Conservation (phyloP, 148 eudicot species). For the Polygonum maritimum region DNA sequence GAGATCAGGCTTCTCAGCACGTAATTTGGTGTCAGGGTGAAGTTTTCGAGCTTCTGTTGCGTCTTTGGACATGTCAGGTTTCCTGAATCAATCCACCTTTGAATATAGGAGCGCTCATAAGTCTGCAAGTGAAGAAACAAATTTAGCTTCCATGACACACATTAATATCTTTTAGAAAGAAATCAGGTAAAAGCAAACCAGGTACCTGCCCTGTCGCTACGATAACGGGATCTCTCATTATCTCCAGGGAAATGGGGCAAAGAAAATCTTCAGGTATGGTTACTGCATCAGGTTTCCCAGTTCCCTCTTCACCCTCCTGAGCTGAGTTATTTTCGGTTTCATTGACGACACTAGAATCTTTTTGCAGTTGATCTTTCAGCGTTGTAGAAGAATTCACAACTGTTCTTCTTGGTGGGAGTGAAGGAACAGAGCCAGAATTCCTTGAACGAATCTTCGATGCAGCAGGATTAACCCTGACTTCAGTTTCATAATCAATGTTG, state of each 20-base stretch:
- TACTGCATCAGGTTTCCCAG: conserved; percentile 40
- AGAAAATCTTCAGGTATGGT: conserved; percentile 73
- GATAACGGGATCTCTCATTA: conserved; percentile 94
- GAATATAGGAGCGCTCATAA: conserved; percentile 86
- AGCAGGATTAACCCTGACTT: conserved; percentile 23
- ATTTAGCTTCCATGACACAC: not conserved
- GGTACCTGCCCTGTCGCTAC: conserved; percentile 90
- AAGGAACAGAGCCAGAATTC: conserved; percentile 15
- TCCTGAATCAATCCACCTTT: conserved; percentile 92
- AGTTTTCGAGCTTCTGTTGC: conserved; percentile 67
- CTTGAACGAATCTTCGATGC: conserved; percentile 22
- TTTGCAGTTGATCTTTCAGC: conserved; percentile 15
- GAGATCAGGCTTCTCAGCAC: conserved; percentile 64
- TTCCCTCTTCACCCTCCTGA: conserved; percentile 28
- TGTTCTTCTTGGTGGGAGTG: conserved; percentile 15
- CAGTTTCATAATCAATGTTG: conserved; percentile 53
- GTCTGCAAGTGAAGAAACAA: conserved; percentile 40
- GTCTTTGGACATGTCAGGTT: conserved; percentile 89
- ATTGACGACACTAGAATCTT: conserved; percentile 13
- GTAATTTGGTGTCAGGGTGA: conserved; percentile 72
- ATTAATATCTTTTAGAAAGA: not conserved
- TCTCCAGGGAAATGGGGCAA: conserved; percentile 84
- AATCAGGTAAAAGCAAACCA: not conserved
- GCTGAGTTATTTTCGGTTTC: conserved; percentile 17
- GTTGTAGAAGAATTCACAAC: conserved; percentile 23